Conservation (phyloP, 2,329 filamentous ascomycete species). For the Malbranchea zuffiana region DNA sequence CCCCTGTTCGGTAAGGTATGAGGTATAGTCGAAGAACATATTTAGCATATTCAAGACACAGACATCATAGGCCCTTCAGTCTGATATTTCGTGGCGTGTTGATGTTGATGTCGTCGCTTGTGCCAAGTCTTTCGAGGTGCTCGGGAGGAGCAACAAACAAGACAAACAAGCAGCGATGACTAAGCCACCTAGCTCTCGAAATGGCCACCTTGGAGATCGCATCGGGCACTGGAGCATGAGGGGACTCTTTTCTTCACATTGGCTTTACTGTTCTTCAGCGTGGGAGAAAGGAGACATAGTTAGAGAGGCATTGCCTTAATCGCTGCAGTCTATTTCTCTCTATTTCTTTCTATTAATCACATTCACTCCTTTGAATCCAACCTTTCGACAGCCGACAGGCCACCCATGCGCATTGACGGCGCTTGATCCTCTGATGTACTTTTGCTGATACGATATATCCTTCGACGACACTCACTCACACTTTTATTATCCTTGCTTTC, state of each 20-base stretch:
- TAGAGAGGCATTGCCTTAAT: neutral
- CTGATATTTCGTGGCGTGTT: no score
- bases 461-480: slow-evolving; percentile 5
- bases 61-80: no score
- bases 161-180: slow-evolving; percentile 3
- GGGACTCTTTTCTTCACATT: slow-evolving; percentile 4
- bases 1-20: no score
- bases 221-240: slow-evolving; percentile 5
- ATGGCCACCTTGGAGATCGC: slow-evolving; percentile 7
- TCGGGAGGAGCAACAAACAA: slow-evolving; percentile 1
- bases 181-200: slow-evolving; percentile 5
- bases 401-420: slow-evolving; percentile 3
- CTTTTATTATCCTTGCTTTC: neutral
- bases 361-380: slow-evolving; percentile 8
- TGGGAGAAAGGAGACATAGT: slow-evolving; percentile 1
- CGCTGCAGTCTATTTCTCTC: slow-evolving; percentile 7
- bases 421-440: slow-evolving; percentile 8
- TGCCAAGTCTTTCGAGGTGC: no score
- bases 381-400: slow-evolving; percentile 2
- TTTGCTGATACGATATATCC: slow-evolving; percentile 4
- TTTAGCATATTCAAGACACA: no score
- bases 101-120: no score
- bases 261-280: neutral
- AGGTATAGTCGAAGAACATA: no score
- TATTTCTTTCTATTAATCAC: slow-evolving; percentile 3